Conservation (phyloP, 805 yeast species). For the Kregervanrija pseudodelftensis region DNA sequence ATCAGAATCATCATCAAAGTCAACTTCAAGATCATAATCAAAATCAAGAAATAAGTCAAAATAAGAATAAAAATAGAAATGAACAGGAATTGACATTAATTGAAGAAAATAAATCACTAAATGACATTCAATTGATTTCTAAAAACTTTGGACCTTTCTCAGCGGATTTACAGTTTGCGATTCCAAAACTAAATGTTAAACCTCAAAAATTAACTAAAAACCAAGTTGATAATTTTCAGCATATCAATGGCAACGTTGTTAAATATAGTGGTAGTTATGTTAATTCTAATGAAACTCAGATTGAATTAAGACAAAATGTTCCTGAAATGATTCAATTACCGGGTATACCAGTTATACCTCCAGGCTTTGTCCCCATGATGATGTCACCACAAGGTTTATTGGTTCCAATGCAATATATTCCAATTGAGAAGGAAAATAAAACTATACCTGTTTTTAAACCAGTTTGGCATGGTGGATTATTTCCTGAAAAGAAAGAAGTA, state of each 20-base stretch:
- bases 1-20: too few species aligned
- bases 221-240: neutral
- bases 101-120: too few species aligned
- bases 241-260: neutral
- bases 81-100: too few species aligned
- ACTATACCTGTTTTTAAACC: slow-evolving; percentile 4
- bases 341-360: slow-evolving; percentile 19
- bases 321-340: slow-evolving; percentile 18
- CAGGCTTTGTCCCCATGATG: slow-evolving; percentile 25
- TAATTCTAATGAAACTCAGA: neutral
- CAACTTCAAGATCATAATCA: too few species aligned
- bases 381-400: slow-evolving; percentile 26
- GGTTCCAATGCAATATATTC: slow-evolving; percentile 22
- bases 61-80: too few species aligned
- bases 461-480: slow-evolving; percentile 2
- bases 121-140: too few species aligned
- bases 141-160: too few species aligned
- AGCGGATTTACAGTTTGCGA: too few species aligned
- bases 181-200: too few species aligned
- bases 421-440: neutral
- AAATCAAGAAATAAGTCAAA: too few species aligned
- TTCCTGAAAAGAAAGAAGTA: neutral
- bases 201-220: neutral
- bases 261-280: neutral
- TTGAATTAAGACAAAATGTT: neutral